Conservation (phyloP, 2,329 filamentous ascomycete species). For the Cercospora beticola region DNA sequence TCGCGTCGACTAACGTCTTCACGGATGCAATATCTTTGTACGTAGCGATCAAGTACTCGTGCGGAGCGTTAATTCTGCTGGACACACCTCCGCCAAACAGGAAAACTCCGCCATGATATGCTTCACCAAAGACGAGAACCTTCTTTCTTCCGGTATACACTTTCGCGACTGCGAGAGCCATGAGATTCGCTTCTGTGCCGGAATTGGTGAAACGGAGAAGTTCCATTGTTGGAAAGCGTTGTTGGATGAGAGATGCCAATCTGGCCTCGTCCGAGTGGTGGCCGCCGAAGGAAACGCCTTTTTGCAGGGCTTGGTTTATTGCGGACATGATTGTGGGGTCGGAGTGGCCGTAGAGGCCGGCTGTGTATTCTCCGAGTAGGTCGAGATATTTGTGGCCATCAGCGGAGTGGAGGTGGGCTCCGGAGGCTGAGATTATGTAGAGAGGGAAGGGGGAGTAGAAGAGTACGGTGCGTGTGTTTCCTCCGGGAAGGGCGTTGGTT, state of each 20-base stretch:
- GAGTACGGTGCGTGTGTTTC: constrained; percentile 42
- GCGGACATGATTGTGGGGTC: constrained; percentile 55
- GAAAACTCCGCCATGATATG: constrained; percentile 58
- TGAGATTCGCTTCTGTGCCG: constrained; percentile 64
- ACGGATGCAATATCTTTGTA: constrained; percentile 62
- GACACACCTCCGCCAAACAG: constrained; percentile 39
- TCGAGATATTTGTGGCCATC: constrained; percentile 53
- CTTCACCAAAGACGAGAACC: constrained; percentile 53
- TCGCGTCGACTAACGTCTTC: constrained; percentile 39
- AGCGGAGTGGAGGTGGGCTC: constrained; percentile 33
- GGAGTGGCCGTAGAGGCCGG: constrained; percentile 66
- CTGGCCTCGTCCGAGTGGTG: constrained; percentile 54
- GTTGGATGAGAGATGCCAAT: constrained; percentile 54
- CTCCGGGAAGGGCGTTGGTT: constrained; percentile 37
- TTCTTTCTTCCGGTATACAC: constrained; percentile 47
- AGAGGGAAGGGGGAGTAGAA: constrained; percentile 42
- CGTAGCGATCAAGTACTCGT: constrained; percentile 59
- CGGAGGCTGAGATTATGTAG: constrained; percentile 35
- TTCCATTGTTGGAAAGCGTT: constrained; percentile 55
- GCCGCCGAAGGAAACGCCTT: constrained; percentile 57
- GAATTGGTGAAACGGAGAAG: constrained; percentile 63
- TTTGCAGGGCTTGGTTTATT: constrained; percentile 48
- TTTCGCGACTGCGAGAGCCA: constrained; percentile 57
- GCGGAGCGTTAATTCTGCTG: constrained; percentile 39
- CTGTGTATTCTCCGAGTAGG: constrained; percentile 63